Evolutionary conservation across 257 asterid species (phyloP), one percentile per base, ranked within the genome.

Genomic region (Ilex aquifolium): DNA sequence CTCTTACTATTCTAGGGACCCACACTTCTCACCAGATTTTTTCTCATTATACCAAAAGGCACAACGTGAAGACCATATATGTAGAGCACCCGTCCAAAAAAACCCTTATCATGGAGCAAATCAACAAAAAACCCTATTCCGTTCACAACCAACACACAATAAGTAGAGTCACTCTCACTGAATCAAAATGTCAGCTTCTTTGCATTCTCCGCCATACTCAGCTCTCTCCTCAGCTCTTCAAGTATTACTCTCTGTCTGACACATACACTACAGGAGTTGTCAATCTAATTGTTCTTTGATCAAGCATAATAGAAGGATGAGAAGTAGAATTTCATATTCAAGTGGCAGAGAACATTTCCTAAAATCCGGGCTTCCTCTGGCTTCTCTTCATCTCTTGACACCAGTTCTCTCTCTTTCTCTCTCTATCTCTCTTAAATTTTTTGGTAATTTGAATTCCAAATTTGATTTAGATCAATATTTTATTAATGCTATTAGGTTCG

Each of bases 161-260:
- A 21, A 21, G 27, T 21, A 21, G 27, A 21, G 27, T 21, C 27
- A 21, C 55, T 9, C 49, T 48, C 56, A 17, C 56, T 12, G 27
- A 21, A 31, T 65, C 39, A 62, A 75, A 85, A 88, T 85, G 93
- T 74, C 87, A 52, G 69, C 91, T 31, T 59, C 95, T 29, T 79
- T 77, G 89, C 82, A 67, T 44, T 80, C 96, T 82, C 88, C 93
- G 88, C 91, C 77, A 2, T 76, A 83, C 68, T 67, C 82, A 32
- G 36, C 77, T 30, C 69, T 81, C 61, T 61, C 73, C 62, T 72
- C 79, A 13, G 40, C 80, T 65, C 67, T 67, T 56, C 85, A 79
- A 88, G 94, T 83, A 60, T 11, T 3, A 13, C 6, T 56, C 14
- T 60, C 5, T 53, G 29, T 53, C 30, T 53, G 29, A 46, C n/a